Evolutionary conservation across 352 stramenopile species (phyloP), one percentile per base, ranked within the genome.

Genomic region (Phytophthora megakarya): DNA sequence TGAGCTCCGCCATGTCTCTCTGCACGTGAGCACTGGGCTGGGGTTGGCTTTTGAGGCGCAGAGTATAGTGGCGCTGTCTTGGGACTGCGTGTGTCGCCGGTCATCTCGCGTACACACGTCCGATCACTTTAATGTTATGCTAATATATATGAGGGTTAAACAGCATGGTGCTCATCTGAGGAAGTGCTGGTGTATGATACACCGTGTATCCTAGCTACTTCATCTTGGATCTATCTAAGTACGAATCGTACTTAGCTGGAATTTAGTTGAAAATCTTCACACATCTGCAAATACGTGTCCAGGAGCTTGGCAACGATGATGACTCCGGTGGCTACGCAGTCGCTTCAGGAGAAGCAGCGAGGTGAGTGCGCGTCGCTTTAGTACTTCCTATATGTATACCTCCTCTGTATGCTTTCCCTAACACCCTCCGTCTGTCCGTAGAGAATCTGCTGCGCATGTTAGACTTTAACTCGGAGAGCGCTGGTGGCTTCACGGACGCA

Each of bases 311-410:
- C 16, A n/a, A 70, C 21, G 23, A 86, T 77, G 76, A 82, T 74
- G 75, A 59, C 69, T 15, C 38, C 65, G 15, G 37, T 62, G 49
- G 59, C 73, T 28, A 55, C 71, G 52, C 61, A 77, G 65, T 90
- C 82, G 59, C 80, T 95, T 51, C 84, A 93, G 67, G 83, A 90
- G 35, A 92, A 91, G 73, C 86, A 95, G 70, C 87, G 86, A 73
- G 86, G 86, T 95, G 43, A 22, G 58, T 26, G 16, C 12, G 13
- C 3, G 13, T 49, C 11, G 15, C n/a, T 25, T 30, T 9, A 1
- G 7, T 8, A 16, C 18, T 42, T 37, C 23, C 32, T 18, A 16
- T 16, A 22, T 9, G n/a, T n/a, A n/a, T 56, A 9, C 19, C 16
- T 42, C 13, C 2, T 35, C 30, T 35, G 3, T 1, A 5, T n/a